These are phyloP conservation scores for Capsicum pubescens DNA, from an alignment of 257 asterid species.

Conservation along the genomic window DNA sequence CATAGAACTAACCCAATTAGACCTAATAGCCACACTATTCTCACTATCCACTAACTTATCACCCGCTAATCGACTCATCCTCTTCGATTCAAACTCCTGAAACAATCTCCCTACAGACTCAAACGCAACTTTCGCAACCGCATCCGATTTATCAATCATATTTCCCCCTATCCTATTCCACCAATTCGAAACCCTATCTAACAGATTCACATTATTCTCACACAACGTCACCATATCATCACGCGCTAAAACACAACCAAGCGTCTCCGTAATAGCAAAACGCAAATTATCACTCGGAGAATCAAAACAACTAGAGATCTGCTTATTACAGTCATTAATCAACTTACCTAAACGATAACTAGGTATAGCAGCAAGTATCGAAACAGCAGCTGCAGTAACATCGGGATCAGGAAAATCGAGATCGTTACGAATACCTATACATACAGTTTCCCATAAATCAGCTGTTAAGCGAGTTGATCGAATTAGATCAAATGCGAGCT, in stretches of 20 bases:
- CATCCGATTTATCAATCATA: conserved; percentile 82
- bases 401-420: conserved; percentile 91
- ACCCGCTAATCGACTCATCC: conserved; percentile 91
- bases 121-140: conserved; percentile 77
- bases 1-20: conserved; percentile 83
- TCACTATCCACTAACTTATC: conserved; percentile 91
- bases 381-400: conserved; percentile 87
- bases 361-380: conserved; percentile 88
- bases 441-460: conserved; percentile 81
- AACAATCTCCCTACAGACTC: conserved; percentile 79
- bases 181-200: conserved; percentile 87
- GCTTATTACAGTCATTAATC: conserved; percentile 74
- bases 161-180: conserved; percentile 78
- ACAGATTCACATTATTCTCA: conserved; percentile 75
- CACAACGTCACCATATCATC: conserved; percentile 86
- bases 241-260: conserved; percentile 85
- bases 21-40: conserved; percentile 79
- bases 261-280: conserved; percentile 78
- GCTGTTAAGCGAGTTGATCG: conserved; percentile 88
- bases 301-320: conserved; percentile 81
- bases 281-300: conserved; percentile 76
- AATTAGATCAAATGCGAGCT: conserved; percentile 85
- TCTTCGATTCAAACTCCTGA: conserved; percentile 86
- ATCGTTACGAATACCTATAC: conserved; percentile 78
- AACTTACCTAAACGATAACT: conserved; percentile 78